Evolutionary conservation across 805 yeast species (phyloP), one percentile per base, ranked within the genome.

Genomic region (Huiozyma sinensis): DNA sequence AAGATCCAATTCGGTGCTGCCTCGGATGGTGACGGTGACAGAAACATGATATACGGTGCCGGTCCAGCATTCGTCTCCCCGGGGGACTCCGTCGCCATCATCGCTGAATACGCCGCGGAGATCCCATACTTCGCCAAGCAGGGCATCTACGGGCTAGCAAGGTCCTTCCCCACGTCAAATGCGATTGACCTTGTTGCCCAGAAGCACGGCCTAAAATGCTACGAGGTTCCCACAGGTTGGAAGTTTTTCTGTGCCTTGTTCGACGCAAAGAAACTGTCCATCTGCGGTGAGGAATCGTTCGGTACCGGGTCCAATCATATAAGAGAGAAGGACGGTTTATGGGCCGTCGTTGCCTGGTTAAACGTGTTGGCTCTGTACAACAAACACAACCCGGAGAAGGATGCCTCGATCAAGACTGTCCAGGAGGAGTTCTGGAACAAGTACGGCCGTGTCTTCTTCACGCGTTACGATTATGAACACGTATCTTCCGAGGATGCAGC

Each of bases 221-320:
- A 90, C 65, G 98, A 92, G 67, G 97, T 92, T 6, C 98, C 98
- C 44, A 90, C 98, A 13, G 98, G 97, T 33, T 90, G 98, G 98
- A 90, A 90, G 67, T 90, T 90, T 63, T 90, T 90, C 76, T 89
- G 97, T 67, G 90, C 95, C 5, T 69, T 90, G 52, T 90, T 90
- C 57, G 98, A 90, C 61, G 89, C 95, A 35, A 78, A 86, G 58
- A 89, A 88, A 68, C 75, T 90, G 55, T 84, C 95, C 47, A 90
- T 90, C 60, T 90, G 98, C 68, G 98, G 98, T 55, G 98, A 90
- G 67, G 98, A 90, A 69, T 83, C 95, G 30, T 90, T 90, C 57
- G 98, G 98, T 58, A 90, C 98, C 29, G 98, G 98, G 38, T 88
- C 97, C 13, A 83, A 90, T 68, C 98, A 90, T 61, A 83, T 92